Conservation (phyloP, 371 early-diverging fungal genomes). For the Rhizopus stolonifer region DNA sequence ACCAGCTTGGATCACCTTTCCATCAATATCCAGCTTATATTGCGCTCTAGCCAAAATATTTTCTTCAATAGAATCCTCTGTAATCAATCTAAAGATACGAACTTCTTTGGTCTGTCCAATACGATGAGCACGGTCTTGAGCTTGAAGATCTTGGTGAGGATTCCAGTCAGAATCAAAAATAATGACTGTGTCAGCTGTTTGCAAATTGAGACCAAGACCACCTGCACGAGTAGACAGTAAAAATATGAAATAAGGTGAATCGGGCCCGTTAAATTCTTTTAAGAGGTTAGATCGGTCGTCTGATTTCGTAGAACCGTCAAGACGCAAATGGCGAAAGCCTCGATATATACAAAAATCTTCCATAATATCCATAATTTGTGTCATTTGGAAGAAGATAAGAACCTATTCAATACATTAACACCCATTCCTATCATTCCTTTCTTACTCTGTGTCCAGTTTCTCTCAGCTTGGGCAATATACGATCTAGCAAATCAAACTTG, state of each 20-base stretch:
- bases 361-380: slow-evolving; percentile 95
- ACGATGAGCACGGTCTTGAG: slow-evolving; percentile 99
- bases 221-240: slow-evolving; percentile 98
- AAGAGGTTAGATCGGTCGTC: slow-evolving; percentile 88
- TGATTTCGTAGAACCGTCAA: slow-evolving; percentile 96
- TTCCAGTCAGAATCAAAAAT: slow-evolving; percentile 99
- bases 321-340: slow-evolving; percentile 79
- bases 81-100: slow-evolving; percentile 94
- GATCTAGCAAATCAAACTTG: slow-evolving; percentile 98
- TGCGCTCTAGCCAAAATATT: slow-evolving; percentile 94
- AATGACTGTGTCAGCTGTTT: slow-evolving; percentile 99
- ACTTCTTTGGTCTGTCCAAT: slow-evolving; percentile 99
- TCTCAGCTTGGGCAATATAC: slow-evolving; percentile 90
- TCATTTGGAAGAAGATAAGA: slow-evolving; percentile 99
- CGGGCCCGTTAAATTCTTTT: slow-evolving; percentile 78
- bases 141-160: slow-evolving; percentile 98
- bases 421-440: neutral
- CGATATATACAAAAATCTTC: slow-evolving; percentile 90
- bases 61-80: slow-evolving; percentile 95
- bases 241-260: slow-evolving; percentile 90
- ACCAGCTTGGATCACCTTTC: slow-evolving; percentile 98
- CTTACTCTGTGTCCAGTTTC: slow-evolving; percentile 83
- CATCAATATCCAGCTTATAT: slow-evolving; percentile 95
- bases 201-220: slow-evolving; percentile 98
- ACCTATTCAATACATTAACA: slow-evolving; percentile 29